Percentiles rank a stretch among this genome's conserved stretches.
These are phyloP conservation scores for Colletotrichum coccodes DNA, from an alignment of 2,329 filamentous ascomycete species.

Conservation along the genomic window DNA sequence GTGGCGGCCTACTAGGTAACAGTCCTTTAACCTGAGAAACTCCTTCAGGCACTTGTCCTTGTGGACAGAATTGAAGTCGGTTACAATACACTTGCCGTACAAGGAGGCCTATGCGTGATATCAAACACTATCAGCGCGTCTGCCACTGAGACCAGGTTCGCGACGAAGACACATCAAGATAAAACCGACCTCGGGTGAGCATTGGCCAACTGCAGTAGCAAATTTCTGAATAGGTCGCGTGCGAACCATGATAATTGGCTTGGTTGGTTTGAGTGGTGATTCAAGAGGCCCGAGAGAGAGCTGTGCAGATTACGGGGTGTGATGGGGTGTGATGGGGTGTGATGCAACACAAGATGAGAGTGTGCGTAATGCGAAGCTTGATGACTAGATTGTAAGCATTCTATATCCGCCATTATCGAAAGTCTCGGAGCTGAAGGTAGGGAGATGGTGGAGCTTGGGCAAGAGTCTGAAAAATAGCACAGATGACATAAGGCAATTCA, in stretches of 20 bases:
- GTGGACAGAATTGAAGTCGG: conserved; percentile 88
- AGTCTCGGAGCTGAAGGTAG: background rate
- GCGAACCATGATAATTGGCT: conserved; percentile 36
- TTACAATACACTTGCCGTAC: conserved; percentile 92
- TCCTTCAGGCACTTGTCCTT: conserved; percentile 92
- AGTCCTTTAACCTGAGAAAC: conserved; percentile 87
- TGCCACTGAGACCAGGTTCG: background rate
- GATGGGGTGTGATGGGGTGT: background rate
- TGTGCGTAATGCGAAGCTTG: background rate
- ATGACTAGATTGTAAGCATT: background rate
- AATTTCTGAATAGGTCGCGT: conserved; percentile 65
- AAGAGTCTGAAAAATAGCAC: too few relatives aligned
- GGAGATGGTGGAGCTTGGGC: background rate
- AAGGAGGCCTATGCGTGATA: conserved; percentile 74
- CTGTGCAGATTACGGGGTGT: background rate
- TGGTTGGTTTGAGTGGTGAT: background rate
- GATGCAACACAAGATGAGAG: background rate
- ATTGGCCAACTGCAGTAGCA: conserved; percentile 63
- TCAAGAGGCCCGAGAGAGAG: background rate
- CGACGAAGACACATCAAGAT: background rate
- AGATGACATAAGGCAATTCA: background rate
- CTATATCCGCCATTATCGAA: background rate
- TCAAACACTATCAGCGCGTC: background rate
- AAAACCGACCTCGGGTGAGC: conserved; percentile 61
- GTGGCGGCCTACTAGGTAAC: conserved; percentile 76